These are phyloP conservation scores for Kernera saxatilis DNA, from an alignment of 345 rosid species.

Conservation along the genomic window DNA sequence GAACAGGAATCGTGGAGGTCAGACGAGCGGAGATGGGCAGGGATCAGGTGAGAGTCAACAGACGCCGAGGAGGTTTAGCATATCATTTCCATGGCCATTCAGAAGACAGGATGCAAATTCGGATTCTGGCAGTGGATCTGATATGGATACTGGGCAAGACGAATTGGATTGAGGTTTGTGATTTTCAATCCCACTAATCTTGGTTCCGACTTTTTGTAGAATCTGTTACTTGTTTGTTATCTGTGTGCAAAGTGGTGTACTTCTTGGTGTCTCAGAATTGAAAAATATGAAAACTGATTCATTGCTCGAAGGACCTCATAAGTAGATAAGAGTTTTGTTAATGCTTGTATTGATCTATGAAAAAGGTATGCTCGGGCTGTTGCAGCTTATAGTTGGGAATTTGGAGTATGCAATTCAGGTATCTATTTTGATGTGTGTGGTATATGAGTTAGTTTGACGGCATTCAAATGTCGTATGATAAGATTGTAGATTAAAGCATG, in stretches of 20 bases:
- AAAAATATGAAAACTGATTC: background rate
- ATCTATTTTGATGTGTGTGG: background rate
- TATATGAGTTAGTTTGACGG: background rate
- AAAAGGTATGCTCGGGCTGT: background rate
- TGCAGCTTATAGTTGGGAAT: background rate
- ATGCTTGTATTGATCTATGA: background rate
- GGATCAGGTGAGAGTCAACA: constrained; percentile 27
- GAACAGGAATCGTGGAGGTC: constrained; percentile 31
- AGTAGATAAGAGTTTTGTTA: background rate
- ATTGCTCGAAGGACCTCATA: background rate
- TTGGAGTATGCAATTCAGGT: background rate
- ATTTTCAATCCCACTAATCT: background rate
- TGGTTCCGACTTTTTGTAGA: background rate
- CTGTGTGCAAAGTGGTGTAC: background rate
- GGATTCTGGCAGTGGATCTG: constrained; percentile 33
- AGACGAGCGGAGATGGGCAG: constrained; percentile 16
- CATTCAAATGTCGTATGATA: background rate
- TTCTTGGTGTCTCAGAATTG: background rate
- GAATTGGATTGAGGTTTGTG: constrained; percentile 49
- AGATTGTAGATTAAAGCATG: background rate
- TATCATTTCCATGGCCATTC: constrained; percentile 56
- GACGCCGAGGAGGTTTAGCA: constrained; percentile 47
- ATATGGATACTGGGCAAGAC: constrained; percentile 46
- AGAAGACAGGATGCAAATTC: constrained; percentile 14
- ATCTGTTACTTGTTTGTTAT: background rate